A percentile compares a stretch with the other conserved stretches of the same genome.
phyloP scores from a whole-genome alignment of 2,329 filamentous ascomycete species.

The Massarina eburnea region DNA sequence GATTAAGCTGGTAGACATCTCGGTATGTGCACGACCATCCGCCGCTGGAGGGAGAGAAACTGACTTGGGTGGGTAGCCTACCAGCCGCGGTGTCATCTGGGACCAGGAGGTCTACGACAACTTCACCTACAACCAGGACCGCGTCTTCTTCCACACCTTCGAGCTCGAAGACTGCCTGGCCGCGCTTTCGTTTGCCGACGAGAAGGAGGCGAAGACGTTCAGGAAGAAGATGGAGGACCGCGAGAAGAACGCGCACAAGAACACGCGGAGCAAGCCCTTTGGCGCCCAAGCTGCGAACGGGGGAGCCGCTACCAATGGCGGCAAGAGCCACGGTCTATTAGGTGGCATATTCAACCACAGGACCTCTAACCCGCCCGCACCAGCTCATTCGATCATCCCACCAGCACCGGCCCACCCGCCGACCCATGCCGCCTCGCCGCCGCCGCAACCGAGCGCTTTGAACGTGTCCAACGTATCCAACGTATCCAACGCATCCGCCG shows the following conservation, averaged over 20 bases:
- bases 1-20: slow-evolving; percentile 96
- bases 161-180: slow-evolving; percentile 92
- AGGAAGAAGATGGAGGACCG: slow-evolving; percentile 96
- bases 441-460: slow-evolving; percentile 38
- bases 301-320: slow-evolving; percentile 30
- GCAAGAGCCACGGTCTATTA: slow-evolving; percentile 51
- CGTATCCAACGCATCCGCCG: too few species aligned
- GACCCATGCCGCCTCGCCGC: slow-evolving; percentile 42
- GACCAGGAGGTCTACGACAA: slow-evolving; percentile 91
- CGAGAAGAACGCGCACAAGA: slow-evolving; percentile 92
- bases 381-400: slow-evolving; percentile 54
- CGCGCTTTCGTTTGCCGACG: slow-evolving; percentile 88
- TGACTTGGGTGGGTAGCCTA: slow-evolving; percentile 62
- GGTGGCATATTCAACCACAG: slow-evolving; percentile 55
- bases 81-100: slow-evolving; percentile 36
- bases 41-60: slow-evolving; percentile 2
- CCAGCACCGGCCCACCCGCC: too few species aligned
- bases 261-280: slow-evolving; percentile 78
- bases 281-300: slow-evolving; percentile 40
- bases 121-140: slow-evolving; percentile 94
- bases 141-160: slow-evolving; percentile 96
- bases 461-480: too few species aligned
- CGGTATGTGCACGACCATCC: slow-evolving; percentile 59
- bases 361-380: slow-evolving; percentile 47
- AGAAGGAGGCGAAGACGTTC: slow-evolving; percentile 96